Evolutionary conservation across 768 basidiomycete genomes (phyloP).

Genomic region (Lactarius hatsudake): DNA sequence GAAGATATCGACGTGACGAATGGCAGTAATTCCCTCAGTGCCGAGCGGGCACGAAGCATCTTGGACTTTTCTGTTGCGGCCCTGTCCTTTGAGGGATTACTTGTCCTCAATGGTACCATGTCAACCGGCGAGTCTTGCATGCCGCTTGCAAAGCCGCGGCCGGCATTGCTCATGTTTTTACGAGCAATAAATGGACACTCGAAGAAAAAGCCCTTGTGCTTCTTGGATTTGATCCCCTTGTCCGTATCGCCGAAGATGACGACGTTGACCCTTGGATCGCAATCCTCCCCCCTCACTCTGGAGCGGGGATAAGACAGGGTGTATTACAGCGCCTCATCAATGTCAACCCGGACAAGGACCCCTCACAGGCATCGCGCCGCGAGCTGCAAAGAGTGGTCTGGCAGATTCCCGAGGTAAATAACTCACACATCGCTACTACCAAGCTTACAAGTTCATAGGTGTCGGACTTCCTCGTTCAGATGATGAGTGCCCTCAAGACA

Average conservation of each 20-base stretch:
- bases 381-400: conserved; percentile 60
- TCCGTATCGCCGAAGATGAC: conserved; percentile 38
- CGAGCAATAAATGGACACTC: conserved; percentile 49
- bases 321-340: conserved; percentile 41
- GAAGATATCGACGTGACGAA: conserved; percentile 48
- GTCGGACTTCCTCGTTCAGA: conserved; percentile 43
- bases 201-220: conserved; percentile 66
- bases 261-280: conserved; percentile 41
- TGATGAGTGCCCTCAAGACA: conserved; percentile 39
- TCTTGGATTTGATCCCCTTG: conserved; percentile 62
- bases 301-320: conserved; percentile 63
- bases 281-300: conserved; percentile 44
- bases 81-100: conserved; percentile 65
- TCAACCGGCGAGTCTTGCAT: conserved; percentile 58
- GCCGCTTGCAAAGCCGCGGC: conserved; percentile 53
- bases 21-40: conserved; percentile 41
- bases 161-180: conserved; percentile 41
- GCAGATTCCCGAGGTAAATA: conserved; percentile 64
- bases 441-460: conserved; percentile 40
- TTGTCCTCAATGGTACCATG: conserved; percentile 62
- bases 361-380: conserved; percentile 32
- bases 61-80: conserved; percentile 68
- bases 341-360: conserved; percentile 19
- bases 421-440: background rate
- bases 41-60: conserved; percentile 61